These are phyloP conservation scores for Microcyclospora pomicola DNA, from an alignment of 2,329 filamentous ascomycete genomes.

Conservation along the genomic window DNA sequence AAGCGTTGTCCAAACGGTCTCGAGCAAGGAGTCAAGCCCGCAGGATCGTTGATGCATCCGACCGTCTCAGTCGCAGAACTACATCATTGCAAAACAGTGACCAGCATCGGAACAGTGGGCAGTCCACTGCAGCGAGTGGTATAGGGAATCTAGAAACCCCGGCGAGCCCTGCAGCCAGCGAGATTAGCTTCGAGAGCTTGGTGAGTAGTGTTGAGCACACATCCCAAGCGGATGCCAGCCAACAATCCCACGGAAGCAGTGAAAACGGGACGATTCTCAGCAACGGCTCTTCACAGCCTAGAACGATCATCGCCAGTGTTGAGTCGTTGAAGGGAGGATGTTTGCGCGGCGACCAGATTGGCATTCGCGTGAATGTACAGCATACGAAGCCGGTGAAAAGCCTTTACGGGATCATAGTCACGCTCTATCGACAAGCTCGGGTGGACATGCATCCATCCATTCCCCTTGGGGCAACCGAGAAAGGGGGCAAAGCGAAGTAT, in stretches of 20 bases:
- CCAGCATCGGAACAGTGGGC: slow-evolving; percentile 12
- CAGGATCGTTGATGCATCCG: slow-evolving; percentile 14
- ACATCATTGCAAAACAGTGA: slow-evolving; percentile 13
- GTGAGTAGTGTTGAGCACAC: slow-evolving; percentile 1
- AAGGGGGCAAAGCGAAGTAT: slow-evolving; percentile 55
- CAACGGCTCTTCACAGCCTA: slow-evolving; percentile 45
- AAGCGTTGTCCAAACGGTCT: slow-evolving; percentile 55
- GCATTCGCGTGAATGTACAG: slow-evolving; percentile 66
- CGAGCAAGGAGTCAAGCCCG: slow-evolving; percentile 40
- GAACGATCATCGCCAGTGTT: slow-evolving; percentile 74
- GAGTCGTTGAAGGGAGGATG: slow-evolving; percentile 73
- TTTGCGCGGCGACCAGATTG: slow-evolving; percentile 69
- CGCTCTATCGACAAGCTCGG: slow-evolving; percentile 76
- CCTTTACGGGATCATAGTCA: slow-evolving; percentile 82
- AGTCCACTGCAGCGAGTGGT: slow-evolving; percentile 15
- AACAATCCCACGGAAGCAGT: slow-evolving; percentile 3
- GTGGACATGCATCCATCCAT: slow-evolving; percentile 66
- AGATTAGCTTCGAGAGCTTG: slow-evolving; percentile 32
- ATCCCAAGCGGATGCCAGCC: slow-evolving; percentile 5
- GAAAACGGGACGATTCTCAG: slow-evolving; percentile 33
- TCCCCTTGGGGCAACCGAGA: slow-evolving; percentile 47
- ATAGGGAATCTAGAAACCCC: slow-evolving; percentile 19
- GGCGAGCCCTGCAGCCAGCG: slow-evolving; percentile 33
- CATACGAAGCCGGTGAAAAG: slow-evolving; percentile 86
- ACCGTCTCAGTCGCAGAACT: slow-evolving; percentile 14